Base-by-base conservation (phyloP, 768 basidiomycete species). In the Leccinum pellstonianum region DNA sequence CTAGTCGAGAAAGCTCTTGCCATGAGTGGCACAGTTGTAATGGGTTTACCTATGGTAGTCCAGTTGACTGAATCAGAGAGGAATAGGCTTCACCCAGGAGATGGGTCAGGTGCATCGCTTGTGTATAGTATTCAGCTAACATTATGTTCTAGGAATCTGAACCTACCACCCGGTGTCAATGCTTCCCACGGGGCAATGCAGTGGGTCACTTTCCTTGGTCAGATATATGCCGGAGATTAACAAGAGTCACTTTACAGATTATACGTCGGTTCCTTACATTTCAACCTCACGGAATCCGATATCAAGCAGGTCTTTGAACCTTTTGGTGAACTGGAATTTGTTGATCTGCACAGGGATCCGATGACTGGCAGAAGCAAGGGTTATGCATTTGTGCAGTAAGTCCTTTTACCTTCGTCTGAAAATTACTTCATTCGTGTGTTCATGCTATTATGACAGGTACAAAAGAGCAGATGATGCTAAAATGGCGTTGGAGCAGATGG, bases 251-350 rank as follows among this genome's bases (percentile, higher is more conserved):
- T 51, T 27, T 50, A 63, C 66, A 94, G 95, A 74, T 84, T 99
- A 74, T 99, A 97, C 74, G 94, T 99, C 75, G 95, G 94, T 59
- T 96, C 94, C 61, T 79, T 99, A 50, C 93, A 98, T 76, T 97
- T 96, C 81, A 95, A 94, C 75, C 87, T 99, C 61, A 92, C 93
- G 57, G 92, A 97, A 77, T 88, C 93, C 67, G 96, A 99, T 80
- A 90, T 99, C 78, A 92, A 90, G 77, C 95, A 98, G 85, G 96
- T 99, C 66, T 99, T 99, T 75, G 95, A 97, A 73, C 95, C 96
- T 10, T 99, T 98, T 74, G 97, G 97, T 68, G 92, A 95, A 77
- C 82, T 99, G 66, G 96, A 96, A 77, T 95, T 95, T 78, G 95
- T 99, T 73, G 96, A 99, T 81, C 84, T 98, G 70, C 97, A 97